Base-by-base conservation (phyloP, 2,329 filamentous ascomycete genomes). In the Phaeoacremonium minimum region DNA sequence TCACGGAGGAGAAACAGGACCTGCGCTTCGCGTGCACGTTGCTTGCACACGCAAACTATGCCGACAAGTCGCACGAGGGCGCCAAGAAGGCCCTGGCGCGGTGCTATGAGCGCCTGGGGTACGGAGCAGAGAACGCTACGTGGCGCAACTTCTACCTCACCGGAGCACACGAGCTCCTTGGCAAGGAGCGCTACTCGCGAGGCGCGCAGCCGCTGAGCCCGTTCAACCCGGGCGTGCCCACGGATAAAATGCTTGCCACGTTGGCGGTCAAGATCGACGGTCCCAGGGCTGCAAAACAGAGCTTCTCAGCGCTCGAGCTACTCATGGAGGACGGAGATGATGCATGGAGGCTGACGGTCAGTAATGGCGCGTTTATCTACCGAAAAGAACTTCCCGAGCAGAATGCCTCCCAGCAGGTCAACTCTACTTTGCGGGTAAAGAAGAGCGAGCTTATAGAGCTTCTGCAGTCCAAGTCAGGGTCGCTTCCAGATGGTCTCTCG, bases 91-190 rank as follows among this genome's bases (percentile, higher is more conserved):
- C 49, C 5, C 50, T 67, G 4, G 57, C 55, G 2, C 37, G 38
- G 2, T 51, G 57, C 1, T 65, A 55, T 37, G 49, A 55, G 31
- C 39, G 47, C 15, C 52, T 67, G 7, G 63, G 58, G 0, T 58
- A 49, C 35, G 57, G 58, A 4, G 37, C 56, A 4, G 61, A 66
- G 43, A 67, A 66, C 43, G 61, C 49, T 4, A 57, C 56, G 0
- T 66, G 61, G 63, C 46, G 63, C 4, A 65, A 66, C 36, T 61
- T 63, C 33, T 66, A 57, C 33, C 45, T 64, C 4, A 52, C 51
- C 2, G 52, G 47, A 1, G 51, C 60, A 6, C 35, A 39, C 16
- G 55, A 56, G 32, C 49, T 61, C 30, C 42, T 42, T 5, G 36
- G 32, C 3, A 30, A 33, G 3, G 36, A 35, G 28, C 32, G 13